A percentile compares a stretch with the other conserved stretches of the same genome.
These are phyloP conservation scores for Umbelopsis isabellina DNA, from an alignment of 192 early-diverging fungal species.

Conservation along the genomic window DNA sequence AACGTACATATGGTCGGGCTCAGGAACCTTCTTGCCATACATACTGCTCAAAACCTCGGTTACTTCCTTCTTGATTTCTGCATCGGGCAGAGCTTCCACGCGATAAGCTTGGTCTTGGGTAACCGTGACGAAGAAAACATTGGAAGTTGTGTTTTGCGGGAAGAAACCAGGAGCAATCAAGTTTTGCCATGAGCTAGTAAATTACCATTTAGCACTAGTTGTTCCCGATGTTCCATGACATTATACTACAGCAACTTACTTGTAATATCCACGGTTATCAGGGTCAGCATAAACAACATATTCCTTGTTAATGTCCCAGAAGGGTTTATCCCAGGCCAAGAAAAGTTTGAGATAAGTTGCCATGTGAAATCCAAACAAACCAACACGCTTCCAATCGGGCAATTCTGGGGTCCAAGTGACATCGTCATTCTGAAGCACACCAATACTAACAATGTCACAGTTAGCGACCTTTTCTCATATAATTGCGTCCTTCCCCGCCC, in stretches of 20 bases:
- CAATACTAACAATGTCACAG: slow-evolving; percentile 27
- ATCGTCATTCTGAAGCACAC: slow-evolving; percentile 39
- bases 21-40: slow-evolving; percentile 27
- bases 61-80: slow-evolving; percentile 23
- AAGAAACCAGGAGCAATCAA: slow-evolving; percentile 30
- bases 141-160: slow-evolving; percentile 1
- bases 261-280: slow-evolving; percentile 29
- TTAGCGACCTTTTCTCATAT: too few species aligned
- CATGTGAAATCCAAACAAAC: slow-evolving; percentile 44
- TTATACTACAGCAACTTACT: background rate
- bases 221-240: background rate
- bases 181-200: slow-evolving; percentile 28
- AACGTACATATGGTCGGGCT: slow-evolving; percentile 33
- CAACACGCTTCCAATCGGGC: slow-evolving; percentile 46
- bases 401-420: slow-evolving; percentile 39
- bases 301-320: slow-evolving; percentile 39
- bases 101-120: slow-evolving; percentile 30
- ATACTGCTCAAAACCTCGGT: slow-evolving; percentile 22
- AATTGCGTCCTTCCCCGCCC: too few species aligned
- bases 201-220: background rate
- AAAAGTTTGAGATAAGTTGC: slow-evolving; percentile 46
- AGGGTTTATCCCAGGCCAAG: slow-evolving; percentile 25
- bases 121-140: slow-evolving; percentile 40
- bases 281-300: slow-evolving; percentile 43
- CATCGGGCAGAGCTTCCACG: slow-evolving; percentile 28